A percentile compares a stretch with the other conserved stretches of the same genome.
Conservation (phyloP, 1,284 basidiomycete species). For the Marasmius oreades region DNA sequence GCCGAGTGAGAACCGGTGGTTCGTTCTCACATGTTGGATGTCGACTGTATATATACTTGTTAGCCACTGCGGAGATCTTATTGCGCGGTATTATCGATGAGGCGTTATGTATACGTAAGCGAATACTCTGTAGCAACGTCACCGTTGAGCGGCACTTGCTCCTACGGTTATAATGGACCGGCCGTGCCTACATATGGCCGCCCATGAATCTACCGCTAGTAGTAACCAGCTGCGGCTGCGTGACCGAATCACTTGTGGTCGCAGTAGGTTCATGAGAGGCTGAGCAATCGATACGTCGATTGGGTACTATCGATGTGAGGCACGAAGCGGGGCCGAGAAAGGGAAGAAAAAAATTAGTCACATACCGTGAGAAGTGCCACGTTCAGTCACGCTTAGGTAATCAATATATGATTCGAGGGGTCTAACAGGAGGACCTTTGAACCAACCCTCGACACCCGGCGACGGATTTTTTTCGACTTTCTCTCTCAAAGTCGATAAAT, state of each 20-base stretch:
- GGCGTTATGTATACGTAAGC: too few relatives aligned
- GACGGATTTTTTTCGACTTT: background rate
- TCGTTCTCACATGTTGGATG: too few relatives aligned
- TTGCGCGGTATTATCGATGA: too few relatives aligned
- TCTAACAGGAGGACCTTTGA: background rate
- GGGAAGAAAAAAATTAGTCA: background rate
- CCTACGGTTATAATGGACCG: background rate
- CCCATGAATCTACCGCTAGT: background rate
- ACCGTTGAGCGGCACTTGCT: too few relatives aligned
- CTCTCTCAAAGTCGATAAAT: slow-evolving; percentile 1
- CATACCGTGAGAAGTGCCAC: background rate
- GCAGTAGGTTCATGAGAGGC: background rate
- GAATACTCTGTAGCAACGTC: too few relatives aligned
- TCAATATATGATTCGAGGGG: background rate
- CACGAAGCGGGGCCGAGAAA: background rate
- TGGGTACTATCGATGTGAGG: background rate
- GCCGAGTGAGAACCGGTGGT: too few relatives aligned
- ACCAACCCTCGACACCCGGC: background rate
- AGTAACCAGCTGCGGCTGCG: background rate
- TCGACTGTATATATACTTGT: too few relatives aligned
- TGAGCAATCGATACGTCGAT: background rate
- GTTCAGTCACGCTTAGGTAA: background rate
- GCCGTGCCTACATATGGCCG: background rate
- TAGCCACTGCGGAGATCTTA: too few relatives aligned
- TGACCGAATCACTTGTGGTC: background rate